Base-by-base conservation (phyloP, 148 eudicot genomes). In the Diospyros lotus region DNA sequence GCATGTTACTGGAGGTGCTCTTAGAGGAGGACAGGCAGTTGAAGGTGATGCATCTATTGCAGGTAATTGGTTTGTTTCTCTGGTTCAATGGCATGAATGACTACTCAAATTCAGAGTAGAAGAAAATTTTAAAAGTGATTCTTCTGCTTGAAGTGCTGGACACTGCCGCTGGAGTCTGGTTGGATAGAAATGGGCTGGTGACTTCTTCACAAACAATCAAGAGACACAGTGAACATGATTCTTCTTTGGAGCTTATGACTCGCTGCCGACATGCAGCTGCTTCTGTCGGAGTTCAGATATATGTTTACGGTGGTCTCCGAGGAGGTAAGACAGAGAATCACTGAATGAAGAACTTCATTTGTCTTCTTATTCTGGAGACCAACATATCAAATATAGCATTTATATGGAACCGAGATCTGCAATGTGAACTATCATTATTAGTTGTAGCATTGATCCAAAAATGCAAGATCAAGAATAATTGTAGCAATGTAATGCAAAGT, bases 121-220 rank as follows among this genome's bases (percentile, higher is more conserved):
- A 10, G 41, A 72, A 2, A 46, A 54, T 44, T 6, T 18, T 4
- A 46, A 65, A 56, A 9, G 2, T 44, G 7, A 15, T 77, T 12
- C 53, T 48, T 17, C 17, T 46, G 13, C 68, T 73, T 78, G 81
- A 77, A 94, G 98, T 92, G 59, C 76, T 95, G 94, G 98, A 95
- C 86, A 95, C 98, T 75, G 96, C 98, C 76, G 96, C 98, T 86
- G 98, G 98, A 79, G 96, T 87, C 72, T 95, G 98, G 98, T 79
- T 95, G 80, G 98, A 95, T 82, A 89, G 89, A 82, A 82, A 92
- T 77, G 98, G 98, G 73, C 80, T 89, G 80, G 97, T 95, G 72
- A 90, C 93, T 76, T 87, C 97, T 74, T 80, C 96, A n/a, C 87
- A 81, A 75, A 70, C 78, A 63, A 88, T 73, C 82, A 94, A 87